These are phyloP conservation scores for Quercus glauca DNA, from an alignment of 306 rosid genomes.

Conservation along the genomic window DNA sequence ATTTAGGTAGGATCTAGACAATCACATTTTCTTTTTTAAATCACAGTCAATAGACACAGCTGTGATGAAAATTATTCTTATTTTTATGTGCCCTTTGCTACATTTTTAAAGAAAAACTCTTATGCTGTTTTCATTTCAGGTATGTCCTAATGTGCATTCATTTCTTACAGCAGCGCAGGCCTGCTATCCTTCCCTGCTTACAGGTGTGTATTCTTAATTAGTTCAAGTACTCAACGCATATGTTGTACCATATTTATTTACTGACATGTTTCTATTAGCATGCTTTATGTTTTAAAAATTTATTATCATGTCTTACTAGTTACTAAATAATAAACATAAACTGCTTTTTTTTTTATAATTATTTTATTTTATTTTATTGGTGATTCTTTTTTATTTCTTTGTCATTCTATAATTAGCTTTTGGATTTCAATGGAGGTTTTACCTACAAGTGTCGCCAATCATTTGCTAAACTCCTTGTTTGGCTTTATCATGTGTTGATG, in stretches of 20 bases:
- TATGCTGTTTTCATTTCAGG: slow-evolving; percentile 54
- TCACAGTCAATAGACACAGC: background rate
- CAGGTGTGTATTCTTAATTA: slow-evolving; percentile 52
- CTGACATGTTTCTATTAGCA: background rate
- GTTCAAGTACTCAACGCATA: background rate
- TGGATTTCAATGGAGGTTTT: background rate
- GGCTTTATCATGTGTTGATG: background rate
- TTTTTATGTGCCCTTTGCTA: background rate
- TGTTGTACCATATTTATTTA: background rate
- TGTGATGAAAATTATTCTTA: background rate
- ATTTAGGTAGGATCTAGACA: background rate
- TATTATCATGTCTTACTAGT: background rate
- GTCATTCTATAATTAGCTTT: background rate
- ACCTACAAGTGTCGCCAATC: background rate
- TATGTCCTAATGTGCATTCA: slow-evolving; percentile 98
- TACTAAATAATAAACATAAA: background rate
- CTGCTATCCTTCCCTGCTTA: slow-evolving; percentile 95
- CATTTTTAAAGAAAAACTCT: slow-evolving; percentile 1
- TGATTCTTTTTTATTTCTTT: background rate
- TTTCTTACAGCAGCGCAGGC: slow-evolving; percentile 74
- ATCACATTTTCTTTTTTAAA: background rate
- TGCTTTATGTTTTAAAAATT: background rate
- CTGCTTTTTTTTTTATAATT: background rate
- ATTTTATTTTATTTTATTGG: background rate
- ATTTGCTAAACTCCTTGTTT: background rate